A percentile compares a stretch with the other conserved stretches of the same genome.
phyloP scores from a whole-genome alignment of 2,329 filamentous ascomycete species.

The Beauveria australis region DNA sequence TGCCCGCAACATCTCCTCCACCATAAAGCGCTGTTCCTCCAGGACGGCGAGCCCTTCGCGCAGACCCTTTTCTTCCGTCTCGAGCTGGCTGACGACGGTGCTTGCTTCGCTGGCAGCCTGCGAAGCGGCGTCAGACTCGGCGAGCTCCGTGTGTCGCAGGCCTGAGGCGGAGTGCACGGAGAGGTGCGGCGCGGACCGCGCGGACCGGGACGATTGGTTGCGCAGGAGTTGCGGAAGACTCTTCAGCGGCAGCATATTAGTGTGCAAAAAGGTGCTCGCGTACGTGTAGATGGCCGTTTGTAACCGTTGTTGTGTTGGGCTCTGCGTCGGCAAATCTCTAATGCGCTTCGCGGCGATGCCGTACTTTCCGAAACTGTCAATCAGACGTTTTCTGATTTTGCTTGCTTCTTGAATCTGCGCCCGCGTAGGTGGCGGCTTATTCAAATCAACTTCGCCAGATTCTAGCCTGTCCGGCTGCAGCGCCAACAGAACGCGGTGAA shows the following conservation, averaged over 20 bases:
- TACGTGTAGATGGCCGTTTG: conserved; percentile 78
- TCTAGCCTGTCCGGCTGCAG: conserved; percentile 51
- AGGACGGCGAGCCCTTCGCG: conserved; percentile 74
- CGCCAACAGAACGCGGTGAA: conserved; percentile 66
- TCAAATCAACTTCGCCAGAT: conserved; percentile 28
- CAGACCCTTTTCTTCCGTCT: conserved; percentile 75
- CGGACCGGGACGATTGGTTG: conserved; percentile 27
- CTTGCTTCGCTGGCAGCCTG: conserved; percentile 40
- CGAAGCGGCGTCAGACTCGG: conserved; percentile 37
- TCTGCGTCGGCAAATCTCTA: conserved; percentile 67
- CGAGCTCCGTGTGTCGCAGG: conserved; percentile 39
- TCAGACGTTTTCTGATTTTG: conserved; percentile 81
- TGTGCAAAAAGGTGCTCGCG: conserved; percentile 73
- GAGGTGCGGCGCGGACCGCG: conserved; percentile 24
- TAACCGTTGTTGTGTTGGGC: conserved; percentile 61
- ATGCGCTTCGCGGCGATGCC: conserved; percentile 73
- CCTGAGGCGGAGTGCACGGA: conserved; percentile 28
- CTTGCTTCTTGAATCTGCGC: conserved; percentile 76
- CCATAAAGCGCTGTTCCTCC: conserved; percentile 86
- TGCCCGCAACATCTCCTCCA: conserved; percentile 73
- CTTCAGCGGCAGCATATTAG: conserved; percentile 85
- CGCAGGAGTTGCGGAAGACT: conserved; percentile 59
- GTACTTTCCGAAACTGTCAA: conserved; percentile 84
- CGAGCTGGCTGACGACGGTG: conserved; percentile 51
- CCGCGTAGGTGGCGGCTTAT: conserved; percentile 40